Evolutionary conservation across 306 rosid species (phyloP).

Genomic region (Abrus precatorius): DNA sequence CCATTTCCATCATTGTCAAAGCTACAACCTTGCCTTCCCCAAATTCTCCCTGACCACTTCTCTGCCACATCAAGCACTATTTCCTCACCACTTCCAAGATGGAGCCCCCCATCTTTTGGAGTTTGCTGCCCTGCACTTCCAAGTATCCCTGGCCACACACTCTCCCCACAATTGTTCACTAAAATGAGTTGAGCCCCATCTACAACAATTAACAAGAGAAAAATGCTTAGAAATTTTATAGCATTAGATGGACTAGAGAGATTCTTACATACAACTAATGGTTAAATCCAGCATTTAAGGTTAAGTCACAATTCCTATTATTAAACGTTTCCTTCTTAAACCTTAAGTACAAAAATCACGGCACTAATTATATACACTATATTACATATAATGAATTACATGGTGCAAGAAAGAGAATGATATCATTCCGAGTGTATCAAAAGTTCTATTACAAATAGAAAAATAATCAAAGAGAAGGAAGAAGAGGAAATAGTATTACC

Average conservation of each 20-base stretch:
- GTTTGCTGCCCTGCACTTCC: conserved; percentile 83
- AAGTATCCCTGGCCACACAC: conserved; percentile 94
- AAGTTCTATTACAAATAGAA: conserved; percentile 7
- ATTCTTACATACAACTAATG: no score
- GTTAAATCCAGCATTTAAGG: no score
- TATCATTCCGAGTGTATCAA: not conserved
- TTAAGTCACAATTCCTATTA: no score
- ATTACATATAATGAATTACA: not conserved
- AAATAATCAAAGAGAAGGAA: conserved; percentile 32
- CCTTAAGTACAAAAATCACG: not conserved
- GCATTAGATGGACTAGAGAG: not conserved
- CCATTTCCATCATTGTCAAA: conserved; percentile 77
- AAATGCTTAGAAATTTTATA: not conserved
- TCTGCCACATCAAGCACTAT: conserved; percentile 69
- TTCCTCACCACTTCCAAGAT: conserved; percentile 84
- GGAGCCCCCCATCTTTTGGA: conserved; percentile 83
- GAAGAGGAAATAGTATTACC: conserved; percentile 52
- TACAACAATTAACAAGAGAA: conserved; percentile 48
- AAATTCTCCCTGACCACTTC: conserved; percentile 95
- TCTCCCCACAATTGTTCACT: conserved; percentile 87
- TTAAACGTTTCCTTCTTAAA: no score
- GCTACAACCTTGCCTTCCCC: conserved; percentile 92
- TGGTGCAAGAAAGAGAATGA: not conserved
- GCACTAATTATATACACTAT: not conserved
- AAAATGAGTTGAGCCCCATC: conserved; percentile 88